phyloP scores from a whole-genome alignment of 1,284 basidiomycete species.

The Ganoderma sinense region DNA sequence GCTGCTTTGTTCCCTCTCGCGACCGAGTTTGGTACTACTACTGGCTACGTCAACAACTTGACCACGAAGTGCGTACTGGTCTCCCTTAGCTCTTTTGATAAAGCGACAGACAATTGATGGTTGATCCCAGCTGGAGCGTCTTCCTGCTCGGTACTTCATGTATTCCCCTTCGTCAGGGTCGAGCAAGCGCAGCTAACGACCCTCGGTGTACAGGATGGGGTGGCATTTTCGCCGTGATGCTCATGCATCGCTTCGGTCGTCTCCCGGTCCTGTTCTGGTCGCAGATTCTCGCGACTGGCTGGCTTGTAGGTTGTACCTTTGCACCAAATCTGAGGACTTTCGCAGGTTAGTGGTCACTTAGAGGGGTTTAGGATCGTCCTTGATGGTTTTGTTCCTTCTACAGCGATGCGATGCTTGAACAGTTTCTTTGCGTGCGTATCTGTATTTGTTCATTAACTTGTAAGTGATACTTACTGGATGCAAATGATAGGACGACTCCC shows the following conservation, averaged over 20 bases:
- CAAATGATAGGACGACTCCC: constrained; percentile 58
- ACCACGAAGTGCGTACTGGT: constrained; percentile 46
- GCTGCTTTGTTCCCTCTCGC: constrained; percentile 68
- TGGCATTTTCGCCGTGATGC: constrained; percentile 63
- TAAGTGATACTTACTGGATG: constrained; percentile 1
- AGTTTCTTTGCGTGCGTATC: constrained; percentile 67
- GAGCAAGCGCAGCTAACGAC: not conserved
- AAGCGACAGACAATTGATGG: constrained; percentile 4
- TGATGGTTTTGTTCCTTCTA: not conserved
- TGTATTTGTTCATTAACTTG: not conserved
- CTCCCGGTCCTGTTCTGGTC: constrained; percentile 72
- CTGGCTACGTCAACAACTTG: constrained; percentile 67
- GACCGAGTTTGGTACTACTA: constrained; percentile 61
- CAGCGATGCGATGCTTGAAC: constrained; percentile 75
- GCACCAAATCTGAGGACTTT: constrained; percentile 61
- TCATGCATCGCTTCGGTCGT: constrained; percentile 64
- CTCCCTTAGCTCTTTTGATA: not conserved
- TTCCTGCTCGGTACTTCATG: constrained; percentile 59
- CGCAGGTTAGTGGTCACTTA: constrained; percentile 48
- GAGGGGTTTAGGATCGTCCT: too few relatives aligned
- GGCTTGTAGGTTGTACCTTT: constrained; percentile 60
- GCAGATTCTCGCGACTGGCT: constrained; percentile 60
- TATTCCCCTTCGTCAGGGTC: not conserved
- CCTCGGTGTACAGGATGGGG: constrained; percentile 56
- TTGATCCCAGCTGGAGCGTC: constrained; percentile 65